Conservation (phyloP, 495 filamentous ascomycete species). For the Daldinia childiae region DNA sequence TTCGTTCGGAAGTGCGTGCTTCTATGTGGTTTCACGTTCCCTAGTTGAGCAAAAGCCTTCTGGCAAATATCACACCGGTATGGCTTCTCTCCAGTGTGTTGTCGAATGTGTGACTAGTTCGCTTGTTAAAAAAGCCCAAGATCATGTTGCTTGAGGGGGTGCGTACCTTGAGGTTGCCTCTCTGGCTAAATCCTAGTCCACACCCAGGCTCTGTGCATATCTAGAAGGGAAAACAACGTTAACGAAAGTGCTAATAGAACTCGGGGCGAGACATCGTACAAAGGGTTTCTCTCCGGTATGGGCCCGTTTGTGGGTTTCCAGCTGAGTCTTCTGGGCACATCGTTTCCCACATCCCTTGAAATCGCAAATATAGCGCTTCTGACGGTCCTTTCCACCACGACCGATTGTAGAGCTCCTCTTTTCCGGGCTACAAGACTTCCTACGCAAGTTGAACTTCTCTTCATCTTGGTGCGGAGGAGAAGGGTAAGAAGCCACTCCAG, state of each 20-base stretch:
- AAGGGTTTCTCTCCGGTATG: conserved; percentile 94
- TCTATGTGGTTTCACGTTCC: conserved; percentile 87
- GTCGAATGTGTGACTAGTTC: conserved; percentile 78
- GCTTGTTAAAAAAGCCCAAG: conserved; percentile 9
- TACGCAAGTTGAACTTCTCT: conserved; percentile 38
- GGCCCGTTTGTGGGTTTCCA: conserved; percentile 88
- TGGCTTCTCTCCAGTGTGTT: conserved; percentile 85
- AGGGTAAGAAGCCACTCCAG: conserved; percentile 29
- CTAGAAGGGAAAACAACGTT: conserved; percentile 50
- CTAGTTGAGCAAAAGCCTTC: conserved; percentile 83
- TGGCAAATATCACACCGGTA: conserved; percentile 85
- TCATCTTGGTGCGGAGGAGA: conserved; percentile 33
- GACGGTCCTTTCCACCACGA: conserved; percentile 28
- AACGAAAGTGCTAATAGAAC: background rate
- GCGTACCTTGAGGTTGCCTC: conserved; percentile 86
- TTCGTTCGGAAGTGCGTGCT: conserved; percentile 81
- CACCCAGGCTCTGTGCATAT: conserved; percentile 78
- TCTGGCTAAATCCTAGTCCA: conserved; percentile 83
- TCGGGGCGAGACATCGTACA: conserved; percentile 61
- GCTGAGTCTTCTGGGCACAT: conserved; percentile 92
- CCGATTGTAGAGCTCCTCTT: background rate
- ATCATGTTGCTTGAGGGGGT: conserved; percentile 5
- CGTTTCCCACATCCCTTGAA: conserved; percentile 80
- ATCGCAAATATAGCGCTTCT: conserved; percentile 79
- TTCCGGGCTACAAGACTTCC: conserved; percentile 31